Conservation (phyloP, 2,329 filamentous ascomycete genomes). For the Botrytis cinerea region DNA sequence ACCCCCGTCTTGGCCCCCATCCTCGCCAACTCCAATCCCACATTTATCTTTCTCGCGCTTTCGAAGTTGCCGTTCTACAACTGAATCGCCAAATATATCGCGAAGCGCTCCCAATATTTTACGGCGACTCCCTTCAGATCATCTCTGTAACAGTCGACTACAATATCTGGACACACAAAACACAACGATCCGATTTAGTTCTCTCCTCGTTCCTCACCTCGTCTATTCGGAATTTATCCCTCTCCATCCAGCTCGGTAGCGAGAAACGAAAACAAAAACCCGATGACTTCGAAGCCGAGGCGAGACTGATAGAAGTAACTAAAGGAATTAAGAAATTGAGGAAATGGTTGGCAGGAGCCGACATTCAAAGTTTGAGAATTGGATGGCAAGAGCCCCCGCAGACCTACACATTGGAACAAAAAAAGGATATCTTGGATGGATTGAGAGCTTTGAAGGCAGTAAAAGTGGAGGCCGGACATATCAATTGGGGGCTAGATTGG, state of each 20-base stretch:
- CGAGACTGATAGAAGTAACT: conserved; percentile 70
- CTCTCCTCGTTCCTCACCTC: conserved; percentile 32
- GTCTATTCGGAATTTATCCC: conserved; percentile 34
- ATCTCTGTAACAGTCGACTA: conserved; percentile 35
- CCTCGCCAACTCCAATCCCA: conserved; percentile 37
- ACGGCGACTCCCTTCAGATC: conserved; percentile 32
- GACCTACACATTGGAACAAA: conserved; percentile 38
- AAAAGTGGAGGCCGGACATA: conserved; percentile 34
- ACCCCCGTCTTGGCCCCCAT: conserved; percentile 35
- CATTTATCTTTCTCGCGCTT: conserved; percentile 34
- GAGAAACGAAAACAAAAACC: conserved; percentile 43
- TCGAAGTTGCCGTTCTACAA: conserved; percentile 31
- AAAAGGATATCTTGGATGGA: conserved; percentile 37
- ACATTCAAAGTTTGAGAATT: conserved; percentile 33
- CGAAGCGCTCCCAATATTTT: conserved; percentile 37
- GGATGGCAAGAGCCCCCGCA: conserved; percentile 39
- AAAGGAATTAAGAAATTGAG: conserved; percentile 59
- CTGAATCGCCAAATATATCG: conserved; percentile 34
- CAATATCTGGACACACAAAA: conserved; percentile 38
- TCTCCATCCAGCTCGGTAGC: conserved; percentile 34
- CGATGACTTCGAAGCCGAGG: conserved; percentile 44
- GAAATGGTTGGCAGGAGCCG: conserved; percentile 36
- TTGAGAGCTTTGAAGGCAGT: conserved; percentile 30
- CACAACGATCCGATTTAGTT: conserved; percentile 33
- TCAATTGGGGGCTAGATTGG: conserved; percentile 39